Base-by-base conservation (phyloP, 2,329 filamentous ascomycete genomes). In the Alternaria infectoria region DNA sequence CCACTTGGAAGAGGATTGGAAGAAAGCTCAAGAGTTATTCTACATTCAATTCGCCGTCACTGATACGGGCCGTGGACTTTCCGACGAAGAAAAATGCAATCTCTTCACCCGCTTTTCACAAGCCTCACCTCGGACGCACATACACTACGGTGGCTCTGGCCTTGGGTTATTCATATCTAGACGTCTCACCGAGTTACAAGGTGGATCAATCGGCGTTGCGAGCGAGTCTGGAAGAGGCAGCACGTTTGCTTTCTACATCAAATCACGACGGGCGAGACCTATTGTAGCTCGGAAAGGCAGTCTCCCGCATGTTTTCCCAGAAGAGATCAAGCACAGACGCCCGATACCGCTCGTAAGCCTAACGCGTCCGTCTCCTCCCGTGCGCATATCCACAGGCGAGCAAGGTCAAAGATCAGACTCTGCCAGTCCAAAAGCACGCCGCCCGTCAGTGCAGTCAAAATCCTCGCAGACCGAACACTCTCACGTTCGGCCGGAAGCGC, bases 41-140 rank as follows among this genome's bases (percentile, higher is more conserved):
- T 83, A 77, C 67, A 61, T 81, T 52, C 70, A 74, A 12, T 76
- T 80, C 30, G 72, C 70, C 3, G 76, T 83, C 17, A 68, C 68
- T 12, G 81, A 83, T 61, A 82, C 79, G 0, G 81, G 82, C 6
- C 73, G 77, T 12, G 81, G 82, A 1, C 71, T 83, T 19, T 75
- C 73, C 1, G 64, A 75, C 3, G 74, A 79, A 2, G 80, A 83
- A 49, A 78, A 75, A 13, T 60, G 70, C 1, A 69, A 64, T 1
- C 69, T 78, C 2, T 79, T 79, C 54, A 64, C 69, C 4, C 72
- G 77, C 9, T 79, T 79, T 40, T 73, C 71, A 2, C 75, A 74
- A 54, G 76, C 74, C 13, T 74, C 72, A 11, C 75, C 77, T 15
- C 67, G 73, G 6, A 79, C 77, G 6, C 74, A 79, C 40, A 73